These are phyloP conservation scores for Lachancea mirantina DNA, from an alignment of 805 yeast species.

Conservation along the genomic window DNA sequence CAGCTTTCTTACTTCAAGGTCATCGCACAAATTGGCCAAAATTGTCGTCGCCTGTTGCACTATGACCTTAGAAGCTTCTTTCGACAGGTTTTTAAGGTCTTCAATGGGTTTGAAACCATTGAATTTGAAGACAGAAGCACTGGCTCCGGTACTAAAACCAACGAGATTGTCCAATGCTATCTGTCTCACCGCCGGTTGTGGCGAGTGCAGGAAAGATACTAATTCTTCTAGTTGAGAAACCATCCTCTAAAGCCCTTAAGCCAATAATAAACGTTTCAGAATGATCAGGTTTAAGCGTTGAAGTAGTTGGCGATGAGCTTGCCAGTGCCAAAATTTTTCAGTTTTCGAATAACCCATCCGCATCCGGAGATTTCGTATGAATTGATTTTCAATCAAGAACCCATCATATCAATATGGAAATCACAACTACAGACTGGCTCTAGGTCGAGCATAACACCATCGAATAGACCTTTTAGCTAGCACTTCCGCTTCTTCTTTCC, in stretches of 20 bases:
- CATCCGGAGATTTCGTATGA: too few relatives aligned
- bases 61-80: conserved; percentile 45
- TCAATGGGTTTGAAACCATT: conserved; percentile 63
- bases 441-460: too few relatives aligned
- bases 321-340: conserved; percentile 3
- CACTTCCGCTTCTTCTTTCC: too few relatives aligned
- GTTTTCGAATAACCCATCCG: too few relatives aligned
- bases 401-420: too few relatives aligned
- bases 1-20: conserved; percentile 50
- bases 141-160: conserved; percentile 69
- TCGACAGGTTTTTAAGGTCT: conserved; percentile 58
- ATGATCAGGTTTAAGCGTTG: background rate
- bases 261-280: conserved; percentile 3
- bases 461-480: too few relatives aligned
- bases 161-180: conserved; percentile 81
- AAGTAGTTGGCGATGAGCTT: background rate
- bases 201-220: conserved; percentile 74
- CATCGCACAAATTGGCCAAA: conserved; percentile 76
- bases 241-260: conserved; percentile 27
- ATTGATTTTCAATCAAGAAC: too few relatives aligned
- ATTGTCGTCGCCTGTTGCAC: conserved; percentile 70
- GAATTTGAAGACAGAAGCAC: conserved; percentile 57
- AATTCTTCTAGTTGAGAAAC: conserved; percentile 51
- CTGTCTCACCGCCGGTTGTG: conserved; percentile 70
- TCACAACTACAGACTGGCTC: too few relatives aligned